Percentiles rank a stretch among this genome's conserved stretches.
These are phyloP conservation scores for Penicillium tannophilum DNA, from an alignment of 495 filamentous ascomycete species.

Conservation along the genomic window DNA sequence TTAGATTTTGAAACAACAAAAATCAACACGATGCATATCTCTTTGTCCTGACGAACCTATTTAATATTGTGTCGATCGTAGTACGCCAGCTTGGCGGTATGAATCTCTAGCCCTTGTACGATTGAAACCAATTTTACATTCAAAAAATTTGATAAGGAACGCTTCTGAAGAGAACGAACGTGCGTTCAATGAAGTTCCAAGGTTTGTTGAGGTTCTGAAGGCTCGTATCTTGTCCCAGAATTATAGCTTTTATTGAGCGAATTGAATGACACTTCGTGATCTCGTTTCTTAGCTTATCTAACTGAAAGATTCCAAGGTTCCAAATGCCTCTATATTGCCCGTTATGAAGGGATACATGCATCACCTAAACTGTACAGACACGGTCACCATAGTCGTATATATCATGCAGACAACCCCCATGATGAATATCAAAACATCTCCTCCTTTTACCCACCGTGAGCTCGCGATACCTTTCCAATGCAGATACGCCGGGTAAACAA, in stretches of 20 bases:
- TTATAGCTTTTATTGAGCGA: neutral
- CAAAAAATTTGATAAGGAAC: too few species aligned
- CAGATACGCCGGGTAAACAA: neutral
- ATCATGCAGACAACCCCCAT: neutral
- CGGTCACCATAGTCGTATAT: neutral
- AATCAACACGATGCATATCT: too few species aligned
- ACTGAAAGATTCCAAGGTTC: neutral
- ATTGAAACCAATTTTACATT: too few species aligned
- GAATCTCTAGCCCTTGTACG: too few species aligned
- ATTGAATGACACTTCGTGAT: neutral
- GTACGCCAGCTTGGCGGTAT: too few species aligned
- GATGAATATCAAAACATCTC: neutral
- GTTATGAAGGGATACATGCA: conserved; percentile 14
- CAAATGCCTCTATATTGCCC: conserved; percentile 10
- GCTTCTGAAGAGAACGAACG: too few species aligned
- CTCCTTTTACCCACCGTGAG: neutral
- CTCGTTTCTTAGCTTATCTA: neutral
- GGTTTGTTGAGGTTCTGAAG: too few species aligned
- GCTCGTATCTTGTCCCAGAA: too few species aligned
- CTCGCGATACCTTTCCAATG: neutral
- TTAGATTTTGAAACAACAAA: too few species aligned
- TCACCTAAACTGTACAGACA: neutral
- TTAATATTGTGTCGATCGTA: too few species aligned
- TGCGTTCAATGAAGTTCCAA: too few species aligned
- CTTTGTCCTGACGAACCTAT: too few species aligned